These are phyloP conservation scores for Starmerella floris DNA, from an alignment of 805 yeast species.

Conservation along the genomic window DNA sequence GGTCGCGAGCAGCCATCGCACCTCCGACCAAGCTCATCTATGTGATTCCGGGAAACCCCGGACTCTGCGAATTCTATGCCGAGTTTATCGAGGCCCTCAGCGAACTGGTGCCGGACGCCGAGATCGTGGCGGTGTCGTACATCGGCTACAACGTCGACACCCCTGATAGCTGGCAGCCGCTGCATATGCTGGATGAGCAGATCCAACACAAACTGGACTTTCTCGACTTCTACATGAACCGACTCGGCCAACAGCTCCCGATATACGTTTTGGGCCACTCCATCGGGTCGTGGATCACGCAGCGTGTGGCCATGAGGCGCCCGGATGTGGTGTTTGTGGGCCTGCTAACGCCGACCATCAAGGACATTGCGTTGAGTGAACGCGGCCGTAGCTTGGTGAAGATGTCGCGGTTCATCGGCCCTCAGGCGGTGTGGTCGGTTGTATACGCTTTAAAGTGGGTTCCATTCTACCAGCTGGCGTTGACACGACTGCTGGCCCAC, in stretches of 20 bases:
- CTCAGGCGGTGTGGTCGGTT: neutral
- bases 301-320: constrained; percentile 34
- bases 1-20: neutral
- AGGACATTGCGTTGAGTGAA: constrained; percentile 40
- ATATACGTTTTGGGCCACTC: constrained; percentile 54
- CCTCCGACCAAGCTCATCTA: constrained; percentile 30
- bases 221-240: constrained; percentile 28
- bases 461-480: constrained; percentile 4
- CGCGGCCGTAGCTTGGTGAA: constrained; percentile 30
- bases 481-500: neutral
- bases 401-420: constrained; percentile 21
- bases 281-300: constrained; percentile 53
- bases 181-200: constrained; percentile 40
- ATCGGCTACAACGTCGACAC: constrained; percentile 37
- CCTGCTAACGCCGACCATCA: constrained; percentile 56
- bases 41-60: constrained; percentile 70
- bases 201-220: constrained; percentile 43
- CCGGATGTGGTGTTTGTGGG: constrained; percentile 36
- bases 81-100: constrained; percentile 39
- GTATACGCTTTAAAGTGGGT: constrained; percentile 4
- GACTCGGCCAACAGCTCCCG: constrained; percentile 16
- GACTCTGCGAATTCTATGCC: constrained; percentile 50
- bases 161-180: constrained; percentile 6
- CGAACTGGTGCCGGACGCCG: constrained; percentile 33
- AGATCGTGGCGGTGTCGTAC: constrained; percentile 50